Percentiles rank a stretch among this genome's conserved stretches.
phyloP scores from a whole-genome alignment of 345 rosid genomes.

The Eucalyptus globulus region DNA sequence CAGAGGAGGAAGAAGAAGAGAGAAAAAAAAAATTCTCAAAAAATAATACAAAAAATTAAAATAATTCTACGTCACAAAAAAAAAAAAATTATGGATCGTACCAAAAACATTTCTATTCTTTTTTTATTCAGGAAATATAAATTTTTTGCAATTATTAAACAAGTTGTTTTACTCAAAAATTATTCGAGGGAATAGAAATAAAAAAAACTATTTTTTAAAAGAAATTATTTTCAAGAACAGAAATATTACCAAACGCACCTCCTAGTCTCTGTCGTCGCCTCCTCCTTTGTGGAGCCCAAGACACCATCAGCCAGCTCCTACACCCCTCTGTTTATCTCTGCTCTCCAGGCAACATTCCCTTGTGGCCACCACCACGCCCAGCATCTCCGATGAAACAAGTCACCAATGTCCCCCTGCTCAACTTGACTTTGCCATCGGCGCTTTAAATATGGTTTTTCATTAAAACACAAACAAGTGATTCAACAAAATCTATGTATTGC shows the following conservation, averaged over 20 bases:
- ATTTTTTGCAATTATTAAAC: too few relatives aligned
- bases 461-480: background rate
- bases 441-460: background rate
- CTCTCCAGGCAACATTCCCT: background rate
- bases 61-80: too few relatives aligned
- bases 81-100: too few relatives aligned
- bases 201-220: too few relatives aligned
- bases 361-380: background rate
- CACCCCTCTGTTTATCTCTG: background rate
- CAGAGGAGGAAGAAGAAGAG: too few relatives aligned
- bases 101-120: fast-evolving
- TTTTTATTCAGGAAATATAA: too few relatives aligned
- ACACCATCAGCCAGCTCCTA: background rate
- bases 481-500: background rate
- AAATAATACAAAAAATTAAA: too few relatives aligned
- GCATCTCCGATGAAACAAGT: background rate
- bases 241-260: too few relatives aligned
- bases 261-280: fast-evolving
- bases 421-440: background rate
- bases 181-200: too few relatives aligned
- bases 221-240: fast-evolving
- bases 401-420: background rate
- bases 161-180: too few relatives aligned
- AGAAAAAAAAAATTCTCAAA: too few relatives aligned
- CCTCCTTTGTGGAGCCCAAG: background rate